Conservation (phyloP, 2,329 filamentous ascomycete genomes). For the Lasiodiplodia theobromae region DNA sequence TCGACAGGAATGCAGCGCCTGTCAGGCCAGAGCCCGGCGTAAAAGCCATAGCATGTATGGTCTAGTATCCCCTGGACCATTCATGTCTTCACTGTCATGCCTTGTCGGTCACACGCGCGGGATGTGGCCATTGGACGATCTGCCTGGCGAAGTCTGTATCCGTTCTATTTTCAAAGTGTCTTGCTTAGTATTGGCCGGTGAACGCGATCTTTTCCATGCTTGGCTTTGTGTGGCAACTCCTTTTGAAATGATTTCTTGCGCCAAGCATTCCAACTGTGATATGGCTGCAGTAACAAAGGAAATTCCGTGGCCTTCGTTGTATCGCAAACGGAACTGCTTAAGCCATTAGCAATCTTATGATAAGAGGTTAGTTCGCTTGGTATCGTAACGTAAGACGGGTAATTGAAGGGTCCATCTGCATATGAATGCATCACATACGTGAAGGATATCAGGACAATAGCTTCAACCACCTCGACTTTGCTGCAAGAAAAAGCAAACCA, state of each 20-base stretch:
- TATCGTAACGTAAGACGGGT: too few species aligned
- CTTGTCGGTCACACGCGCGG: background rate
- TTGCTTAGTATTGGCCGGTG: background rate
- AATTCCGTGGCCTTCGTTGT: background rate
- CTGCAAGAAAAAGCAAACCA: too few species aligned
- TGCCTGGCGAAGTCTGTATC: background rate
- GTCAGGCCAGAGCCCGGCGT: background rate
- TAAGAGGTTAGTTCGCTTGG: background rate
- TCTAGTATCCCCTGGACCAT: too few species aligned
- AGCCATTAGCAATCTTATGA: background rate
- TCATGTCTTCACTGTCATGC: background rate
- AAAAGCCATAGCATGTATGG: background rate
- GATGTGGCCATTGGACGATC: background rate
- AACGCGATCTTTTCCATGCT: background rate
- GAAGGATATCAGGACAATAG: too few species aligned
- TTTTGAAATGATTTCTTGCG: background rate
- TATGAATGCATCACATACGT: too few species aligned
- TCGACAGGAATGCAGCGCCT: background rate
- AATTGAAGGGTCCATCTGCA: too few species aligned
- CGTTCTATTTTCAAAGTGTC: background rate
- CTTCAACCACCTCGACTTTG: too few species aligned
- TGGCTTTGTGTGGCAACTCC: background rate
- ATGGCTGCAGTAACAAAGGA: background rate
- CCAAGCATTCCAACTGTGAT: slow-evolving; percentile 13
- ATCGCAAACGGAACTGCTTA: background rate